Conservation (phyloP, 345 rosid species). For the Eucalyptus marginata region DNA sequence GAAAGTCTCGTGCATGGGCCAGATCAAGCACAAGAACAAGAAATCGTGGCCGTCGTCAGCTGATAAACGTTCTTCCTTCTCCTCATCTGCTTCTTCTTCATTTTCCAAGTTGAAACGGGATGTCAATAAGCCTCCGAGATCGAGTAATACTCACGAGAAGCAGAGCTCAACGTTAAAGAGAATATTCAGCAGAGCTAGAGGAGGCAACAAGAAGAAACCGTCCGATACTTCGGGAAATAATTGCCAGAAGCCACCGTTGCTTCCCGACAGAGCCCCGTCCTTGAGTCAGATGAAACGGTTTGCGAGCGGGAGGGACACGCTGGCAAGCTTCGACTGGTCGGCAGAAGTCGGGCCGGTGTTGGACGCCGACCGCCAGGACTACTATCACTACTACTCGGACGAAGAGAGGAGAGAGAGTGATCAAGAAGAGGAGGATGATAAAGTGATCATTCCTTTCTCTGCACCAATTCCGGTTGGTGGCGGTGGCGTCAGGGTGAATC, state of each 20-base stretch:
- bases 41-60: background rate
- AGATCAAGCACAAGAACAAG: conserved; percentile 57
- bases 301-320: conserved; percentile 59
- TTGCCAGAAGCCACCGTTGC: background rate
- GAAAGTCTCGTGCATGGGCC: conserved; percentile 88
- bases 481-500: background rate
- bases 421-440: conserved; percentile 18
- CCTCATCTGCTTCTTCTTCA: background rate
- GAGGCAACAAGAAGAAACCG: background rate
- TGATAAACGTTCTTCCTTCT: background rate
- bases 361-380: background rate
- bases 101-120: background rate
- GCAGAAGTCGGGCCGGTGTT: conserved; percentile 35
- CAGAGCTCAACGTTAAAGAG: conserved; percentile 24
- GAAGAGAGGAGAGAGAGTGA: conserved; percentile 23
- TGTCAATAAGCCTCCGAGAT: background rate
- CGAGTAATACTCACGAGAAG: background rate
- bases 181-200: conserved; percentile 11
- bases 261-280: conserved; percentile 29
- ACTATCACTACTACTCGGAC: conserved; percentile 29
- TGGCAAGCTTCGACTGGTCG: conserved; percentile 54
- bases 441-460: conserved; percentile 50
- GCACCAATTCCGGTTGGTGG: conserved; percentile 44
- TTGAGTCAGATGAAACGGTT: conserved; percentile 72
- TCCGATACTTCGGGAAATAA: background rate